Conservation (phyloP, 352 stramenopile species). For the Aphanomyces astaci region DNA sequence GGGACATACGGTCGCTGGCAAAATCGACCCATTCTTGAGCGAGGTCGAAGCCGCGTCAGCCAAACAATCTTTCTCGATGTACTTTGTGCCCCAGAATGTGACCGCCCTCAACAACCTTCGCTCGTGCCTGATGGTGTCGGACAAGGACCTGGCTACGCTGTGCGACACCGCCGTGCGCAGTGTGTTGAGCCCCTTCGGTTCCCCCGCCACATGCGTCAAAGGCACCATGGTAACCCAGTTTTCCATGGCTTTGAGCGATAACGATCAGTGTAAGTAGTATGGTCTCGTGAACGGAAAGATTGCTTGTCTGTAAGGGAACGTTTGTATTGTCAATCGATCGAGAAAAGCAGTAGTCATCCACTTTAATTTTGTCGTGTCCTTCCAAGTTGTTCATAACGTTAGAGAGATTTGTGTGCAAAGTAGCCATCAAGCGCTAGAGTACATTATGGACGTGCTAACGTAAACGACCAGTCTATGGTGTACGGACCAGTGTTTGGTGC, state of each 20-base stretch:
- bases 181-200: neutral
- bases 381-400: no score
- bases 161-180: neutral
- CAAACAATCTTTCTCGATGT: neutral
- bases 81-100: neutral
- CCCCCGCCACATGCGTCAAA: neutral
- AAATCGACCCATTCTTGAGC: neutral
- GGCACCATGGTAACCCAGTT: neutral
- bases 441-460: no score
- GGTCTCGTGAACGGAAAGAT: neutral
- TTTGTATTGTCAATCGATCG: neutral
- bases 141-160: neutral
- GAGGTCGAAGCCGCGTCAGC: neutral
- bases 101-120: neutral
- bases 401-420: no score
- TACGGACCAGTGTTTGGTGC: no score
- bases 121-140: neutral
- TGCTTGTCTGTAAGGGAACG: no score
- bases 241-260: neutral
- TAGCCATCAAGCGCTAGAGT: no score
- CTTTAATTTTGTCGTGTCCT: no score
- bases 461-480: no score
- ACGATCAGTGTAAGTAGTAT: neutral
- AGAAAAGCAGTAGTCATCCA: neutral
- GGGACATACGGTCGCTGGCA: neutral